Conservation (phyloP, 148 eudicot species). For the Selenicereus undatus region DNA sequence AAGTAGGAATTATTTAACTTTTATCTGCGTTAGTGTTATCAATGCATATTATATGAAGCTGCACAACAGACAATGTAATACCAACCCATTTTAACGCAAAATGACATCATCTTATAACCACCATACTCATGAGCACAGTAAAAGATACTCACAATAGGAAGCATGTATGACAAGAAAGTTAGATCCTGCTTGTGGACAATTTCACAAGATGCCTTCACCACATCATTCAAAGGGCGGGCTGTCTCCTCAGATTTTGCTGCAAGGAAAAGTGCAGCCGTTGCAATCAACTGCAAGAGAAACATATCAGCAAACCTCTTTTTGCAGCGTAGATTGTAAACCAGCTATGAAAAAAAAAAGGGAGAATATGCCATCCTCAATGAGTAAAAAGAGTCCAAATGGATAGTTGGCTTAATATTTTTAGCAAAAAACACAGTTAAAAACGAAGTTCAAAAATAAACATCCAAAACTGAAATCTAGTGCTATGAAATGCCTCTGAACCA, state of each 20-base stretch:
- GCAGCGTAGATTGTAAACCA: background rate
- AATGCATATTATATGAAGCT: background rate
- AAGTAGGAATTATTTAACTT: too few relatives aligned
- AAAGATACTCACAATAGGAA: constrained; percentile 65
- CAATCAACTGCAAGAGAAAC: constrained; percentile 62
- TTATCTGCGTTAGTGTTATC: background rate
- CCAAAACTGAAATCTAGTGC: background rate
- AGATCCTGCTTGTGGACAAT: constrained; percentile 69
- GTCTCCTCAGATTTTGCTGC: constrained; percentile 96
- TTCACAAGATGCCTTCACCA: constrained; percentile 78
- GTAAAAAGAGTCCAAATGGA: background rate
- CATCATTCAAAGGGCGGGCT: constrained; percentile 69
- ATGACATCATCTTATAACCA: background rate
- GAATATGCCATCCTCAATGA: background rate
- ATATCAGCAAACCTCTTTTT: constrained; percentile 3
- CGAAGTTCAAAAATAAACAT: background rate
- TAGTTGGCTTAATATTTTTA: background rate
- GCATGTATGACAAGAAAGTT: constrained; percentile 51
- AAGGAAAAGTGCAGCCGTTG: constrained; percentile 91
- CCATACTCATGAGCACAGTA: background rate
- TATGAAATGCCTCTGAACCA: background rate
- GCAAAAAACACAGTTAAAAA: background rate
- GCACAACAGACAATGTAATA: background rate
- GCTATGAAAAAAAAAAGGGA: background rate
- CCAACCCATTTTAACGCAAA: background rate